These are phyloP conservation scores for Stemphylium vesicarium DNA, from an alignment of 2,329 filamentous ascomycete genomes.

Conservation along the genomic window DNA sequence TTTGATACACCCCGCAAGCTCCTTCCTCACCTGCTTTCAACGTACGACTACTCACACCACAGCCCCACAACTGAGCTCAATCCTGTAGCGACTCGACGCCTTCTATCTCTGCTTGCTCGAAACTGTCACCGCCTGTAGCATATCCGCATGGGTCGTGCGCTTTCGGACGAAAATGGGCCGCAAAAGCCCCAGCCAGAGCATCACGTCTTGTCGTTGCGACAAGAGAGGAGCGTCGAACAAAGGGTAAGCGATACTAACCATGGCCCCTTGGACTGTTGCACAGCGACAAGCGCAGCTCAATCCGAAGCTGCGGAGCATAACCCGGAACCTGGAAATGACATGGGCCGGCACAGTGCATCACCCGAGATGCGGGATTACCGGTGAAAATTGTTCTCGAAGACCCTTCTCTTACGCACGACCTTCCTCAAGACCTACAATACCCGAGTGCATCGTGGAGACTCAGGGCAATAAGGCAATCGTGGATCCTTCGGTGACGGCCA, in stretches of 20 bases:
- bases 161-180: background rate
- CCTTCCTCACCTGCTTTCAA: background rate
- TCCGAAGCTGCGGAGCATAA: conserved; percentile 2
- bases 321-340: background rate
- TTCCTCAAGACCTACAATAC: background rate
- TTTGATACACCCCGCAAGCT: conserved; percentile 1
- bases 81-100: background rate
- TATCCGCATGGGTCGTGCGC: background rate
- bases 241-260: background rate
- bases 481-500: background rate
- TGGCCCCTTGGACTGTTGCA: background rate
- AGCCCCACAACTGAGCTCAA: background rate
- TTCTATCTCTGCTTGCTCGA: background rate
- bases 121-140: background rate
- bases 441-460: conserved; percentile 1
- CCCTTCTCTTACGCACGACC: conserved; percentile 13
- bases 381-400: conserved; percentile 8
- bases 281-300: background rate
- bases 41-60: background rate
- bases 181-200: no score
- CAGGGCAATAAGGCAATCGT: conserved; percentile 5
- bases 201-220: no score
- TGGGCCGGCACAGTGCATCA: conserved; percentile 8
- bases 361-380: conserved; percentile 7
- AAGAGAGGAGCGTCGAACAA: no score